phyloP scores from a whole-genome alignment of 140 eudicot species.

The Flaveria floridana region DNA sequence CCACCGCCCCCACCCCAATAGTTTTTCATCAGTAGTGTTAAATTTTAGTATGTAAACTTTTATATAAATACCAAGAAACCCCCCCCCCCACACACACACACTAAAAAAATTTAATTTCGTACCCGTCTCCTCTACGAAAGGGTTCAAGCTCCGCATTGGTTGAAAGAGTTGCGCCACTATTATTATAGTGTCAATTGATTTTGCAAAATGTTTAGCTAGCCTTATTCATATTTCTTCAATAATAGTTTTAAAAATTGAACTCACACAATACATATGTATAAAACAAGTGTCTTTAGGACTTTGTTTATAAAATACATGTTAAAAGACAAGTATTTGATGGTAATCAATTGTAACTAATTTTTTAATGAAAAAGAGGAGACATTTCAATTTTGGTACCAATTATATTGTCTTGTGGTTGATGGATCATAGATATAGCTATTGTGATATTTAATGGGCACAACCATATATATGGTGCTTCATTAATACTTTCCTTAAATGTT shows the following conservation, averaged over 20 bases:
- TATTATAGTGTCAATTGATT: neutral
- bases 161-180: neutral
- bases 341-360: neutral
- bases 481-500: conserved; percentile 26
- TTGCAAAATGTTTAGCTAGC: neutral
- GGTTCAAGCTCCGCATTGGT: no score
- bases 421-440: neutral
- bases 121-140: no score
- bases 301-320: neutral
- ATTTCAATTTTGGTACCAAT: neutral
- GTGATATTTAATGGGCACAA: conserved; percentile 25
- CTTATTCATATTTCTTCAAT: neutral
- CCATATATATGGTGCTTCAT: conserved; percentile 22
- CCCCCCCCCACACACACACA: no score
- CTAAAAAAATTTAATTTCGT: no score
- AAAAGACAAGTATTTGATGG: neutral
- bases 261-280: neutral
- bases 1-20: no score
- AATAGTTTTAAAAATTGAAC: neutral
- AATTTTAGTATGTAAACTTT: no score
- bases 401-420: conserved; percentile 10
- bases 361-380: conserved; percentile 2
- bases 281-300: neutral
- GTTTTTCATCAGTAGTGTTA: no score
- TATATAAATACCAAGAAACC: no score